Base-by-base conservation (phyloP, 2,329 filamentous ascomycete species). In the Arthrobotrys entomopaga region DNA sequence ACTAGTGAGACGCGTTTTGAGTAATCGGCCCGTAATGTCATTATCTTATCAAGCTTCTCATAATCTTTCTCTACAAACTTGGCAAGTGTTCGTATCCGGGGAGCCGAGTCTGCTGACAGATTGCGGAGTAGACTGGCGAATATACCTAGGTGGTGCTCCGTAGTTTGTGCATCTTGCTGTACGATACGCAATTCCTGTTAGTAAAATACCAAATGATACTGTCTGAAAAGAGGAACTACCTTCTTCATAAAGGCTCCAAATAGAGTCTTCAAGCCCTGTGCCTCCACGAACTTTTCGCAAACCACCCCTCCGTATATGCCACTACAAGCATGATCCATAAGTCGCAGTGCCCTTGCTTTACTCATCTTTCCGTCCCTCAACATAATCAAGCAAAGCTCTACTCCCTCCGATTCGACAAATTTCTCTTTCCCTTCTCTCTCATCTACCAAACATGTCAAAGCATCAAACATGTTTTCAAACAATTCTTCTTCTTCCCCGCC, bases 51-150 rank as follows among this genome's bases (percentile, higher is more conserved):
- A 42, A 92, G 87, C 84, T 98, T 98, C 77, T 90, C 92, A 80
- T 96, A 97, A 77, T 97, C 89, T 80, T 92, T 96, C 81, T 99
- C 95, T 16, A 97, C 90, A 79, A 98, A 98, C 80, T 99, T 99
- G 54, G 93, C 94, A 2, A 98, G 85, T 0, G 90, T 87, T 2
- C 95, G 88, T 78, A 98, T 96, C 4, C 95, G 87, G 34, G 89
- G 86, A 0, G 91, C 85, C 0, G 91, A 93, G 34, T 92, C 88
- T 15, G 88, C 91, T 0, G 93, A 93, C 0, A 99, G 82, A 2
- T 89, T 85, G 22, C 93, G 89, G 0, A 99, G 84, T 80, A 99
- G 86, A 0, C 91, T 91, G 0, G 91, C 87, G 76, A 98, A 93
- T 8, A 98, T 90, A 7, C 91, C 90, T 5, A 98, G 84, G 0